These are phyloP conservation scores for Zangia roseola DNA, from an alignment of 768 basidiomycete species.

Conservation along the genomic window DNA sequence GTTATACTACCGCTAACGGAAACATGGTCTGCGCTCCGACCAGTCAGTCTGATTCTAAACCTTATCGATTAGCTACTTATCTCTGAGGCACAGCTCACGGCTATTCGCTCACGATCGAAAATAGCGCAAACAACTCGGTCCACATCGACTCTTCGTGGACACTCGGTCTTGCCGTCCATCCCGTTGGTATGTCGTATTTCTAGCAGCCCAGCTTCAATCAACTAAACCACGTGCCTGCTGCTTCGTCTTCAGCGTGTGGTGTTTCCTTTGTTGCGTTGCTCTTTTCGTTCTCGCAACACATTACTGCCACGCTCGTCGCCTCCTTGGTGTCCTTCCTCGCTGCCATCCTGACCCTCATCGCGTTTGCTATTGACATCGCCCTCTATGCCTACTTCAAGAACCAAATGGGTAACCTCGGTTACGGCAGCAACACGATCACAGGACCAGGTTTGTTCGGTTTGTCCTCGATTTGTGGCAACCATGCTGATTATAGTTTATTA, in stretches of 20 bases:
- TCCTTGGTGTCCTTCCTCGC: slow-evolving; percentile 63
- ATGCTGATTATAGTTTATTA: slow-evolving; percentile 23
- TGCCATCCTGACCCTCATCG: slow-evolving; percentile 63
- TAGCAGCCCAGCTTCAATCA: background rate
- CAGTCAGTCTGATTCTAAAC: slow-evolving; percentile 32
- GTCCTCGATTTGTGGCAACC: background rate
- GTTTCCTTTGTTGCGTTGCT: slow-evolving; percentile 64
- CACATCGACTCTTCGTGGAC: slow-evolving; percentile 63
- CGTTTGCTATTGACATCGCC: slow-evolving; percentile 76
- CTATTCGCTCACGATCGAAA: slow-evolving; percentile 44
- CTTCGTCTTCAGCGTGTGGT: slow-evolving; percentile 38
- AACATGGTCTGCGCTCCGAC: slow-evolving; percentile 42
- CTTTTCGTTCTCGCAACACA: slow-evolving; percentile 58
- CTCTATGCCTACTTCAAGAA: slow-evolving; percentile 62
- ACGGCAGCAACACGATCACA: slow-evolving; percentile 46
- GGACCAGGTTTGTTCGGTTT: slow-evolving; percentile 53
- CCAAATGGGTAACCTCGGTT: slow-evolving; percentile 49
- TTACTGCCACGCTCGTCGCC: slow-evolving; percentile 42
- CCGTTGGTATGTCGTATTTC: slow-evolving; percentile 54
- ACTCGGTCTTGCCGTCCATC: slow-evolving; percentile 70
- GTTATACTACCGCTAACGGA: slow-evolving; percentile 46
- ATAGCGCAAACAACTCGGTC: slow-evolving; percentile 26
- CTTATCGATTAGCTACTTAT: background rate
- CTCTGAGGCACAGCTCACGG: slow-evolving; percentile 43
- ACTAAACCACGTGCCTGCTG: slow-evolving; percentile 4